Base-by-base conservation (phyloP, 2,329 filamentous ascomycete species). In the Cordyceps cicadae region DNA sequence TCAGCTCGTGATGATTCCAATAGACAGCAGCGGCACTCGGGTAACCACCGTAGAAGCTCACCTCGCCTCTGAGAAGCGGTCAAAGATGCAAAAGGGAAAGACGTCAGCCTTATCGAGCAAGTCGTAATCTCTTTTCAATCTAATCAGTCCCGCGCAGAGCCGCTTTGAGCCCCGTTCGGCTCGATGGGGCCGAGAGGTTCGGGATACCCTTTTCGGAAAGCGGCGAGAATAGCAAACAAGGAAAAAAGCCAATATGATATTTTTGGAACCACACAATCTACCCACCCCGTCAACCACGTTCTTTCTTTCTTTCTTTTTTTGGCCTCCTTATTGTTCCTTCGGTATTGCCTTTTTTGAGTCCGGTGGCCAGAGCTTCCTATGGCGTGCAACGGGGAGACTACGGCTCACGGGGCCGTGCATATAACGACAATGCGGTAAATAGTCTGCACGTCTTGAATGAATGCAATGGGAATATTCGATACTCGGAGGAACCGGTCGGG, bases 171-270 rank as follows among this genome's bases (percentile, higher is more conserved):
- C 54, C 54, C 15, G 5, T n/a, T 32, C 54, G 54, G 54, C 29
- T 41, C 5, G 43, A 57, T 21, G 54, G 46, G 54, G 46, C 54
- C 15, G 34, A 17, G 15, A 14, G 1, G 12, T 11, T 57, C 54
- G 54, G 54, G 34, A 29, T 57, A 57, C 54, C 54, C 54, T 43
- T 57, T 57, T 41, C 21, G 54, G 54, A 11, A n/a, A 14, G 19
- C 32, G 3, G 34, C 21, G 19, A 41, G 45, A 37, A 34, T 2
- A 34, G 11, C 32, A 9, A 34, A 34, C 21, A 50, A 9, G n/a
- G n/a, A n/a, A n/a, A n/a, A n/a, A 29, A 19, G 54, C n/a, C 29
- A 15, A 56, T 24, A 50, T 50, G 41, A 41, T 50, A 50, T 57
- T 57, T 50, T 50, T 21, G 54, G 7, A 46, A n/a, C 54, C 19